These are phyloP conservation scores for Backusella luteola DNA, from an alignment of 192 early-diverging fungal genomes.

Conservation along the genomic window DNA sequence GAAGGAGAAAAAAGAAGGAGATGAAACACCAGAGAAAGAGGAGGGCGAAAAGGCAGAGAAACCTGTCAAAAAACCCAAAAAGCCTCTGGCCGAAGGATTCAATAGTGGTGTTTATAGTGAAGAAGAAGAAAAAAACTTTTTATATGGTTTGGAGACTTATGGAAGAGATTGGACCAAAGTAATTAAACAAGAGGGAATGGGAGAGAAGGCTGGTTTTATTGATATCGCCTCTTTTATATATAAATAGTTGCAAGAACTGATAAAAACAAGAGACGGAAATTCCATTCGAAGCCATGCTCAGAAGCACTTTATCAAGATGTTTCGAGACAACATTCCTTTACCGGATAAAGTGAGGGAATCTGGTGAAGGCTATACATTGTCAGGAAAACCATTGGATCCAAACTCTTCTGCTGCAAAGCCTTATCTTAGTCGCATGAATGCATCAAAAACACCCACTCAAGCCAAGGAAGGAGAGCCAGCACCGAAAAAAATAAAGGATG, in stretches of 20 bases:
- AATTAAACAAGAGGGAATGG: background rate
- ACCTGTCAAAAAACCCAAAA: slow-evolving; percentile 36
- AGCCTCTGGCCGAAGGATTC: slow-evolving; percentile 48
- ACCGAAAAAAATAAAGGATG: background rate
- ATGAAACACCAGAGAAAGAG: background rate
- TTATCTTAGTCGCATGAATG: slow-evolving; percentile 53
- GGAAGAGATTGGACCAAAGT: slow-evolving; percentile 85
- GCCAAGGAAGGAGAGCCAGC: background rate
- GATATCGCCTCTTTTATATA: background rate
- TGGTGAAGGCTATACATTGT: slow-evolving; percentile 78
- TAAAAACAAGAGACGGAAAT: slow-evolving; percentile 77
- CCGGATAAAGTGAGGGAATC: slow-evolving; percentile 73
- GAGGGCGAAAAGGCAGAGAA: slow-evolving; percentile 21
- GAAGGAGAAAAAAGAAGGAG: slow-evolving; percentile 3
- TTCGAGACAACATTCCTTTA: slow-evolving; percentile 74
- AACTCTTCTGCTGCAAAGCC: slow-evolving; percentile 83
- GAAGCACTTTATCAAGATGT: slow-evolving; percentile 92
- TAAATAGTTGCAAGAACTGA: slow-evolving; percentile 64
- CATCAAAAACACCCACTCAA: background rate
- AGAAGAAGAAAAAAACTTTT: slow-evolving; percentile 70
- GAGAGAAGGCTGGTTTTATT: background rate
- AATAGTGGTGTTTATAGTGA: slow-evolving; percentile 78
- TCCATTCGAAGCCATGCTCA: slow-evolving; percentile 89
- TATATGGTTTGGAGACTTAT: slow-evolving; percentile 75
- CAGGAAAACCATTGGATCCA: slow-evolving; percentile 86